Conservation (phyloP, 495 filamentous ascomycete genomes). For the Daldinia vernicosa region DNA sequence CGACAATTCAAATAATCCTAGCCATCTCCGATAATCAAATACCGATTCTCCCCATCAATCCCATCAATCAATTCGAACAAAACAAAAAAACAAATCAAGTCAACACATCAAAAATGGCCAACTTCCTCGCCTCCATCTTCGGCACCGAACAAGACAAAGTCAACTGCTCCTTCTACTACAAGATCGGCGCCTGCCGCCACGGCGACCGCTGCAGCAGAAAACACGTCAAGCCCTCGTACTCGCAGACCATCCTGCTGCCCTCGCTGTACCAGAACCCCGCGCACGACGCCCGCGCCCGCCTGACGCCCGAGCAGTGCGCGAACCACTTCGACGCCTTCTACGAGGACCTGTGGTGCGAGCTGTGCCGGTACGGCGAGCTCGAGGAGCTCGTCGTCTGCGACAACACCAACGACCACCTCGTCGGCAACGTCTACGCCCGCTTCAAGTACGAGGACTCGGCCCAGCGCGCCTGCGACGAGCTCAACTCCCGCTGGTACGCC, state of each 20-base stretch:
- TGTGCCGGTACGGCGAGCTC: constrained; percentile 92
- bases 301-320: constrained; percentile 93
- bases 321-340: constrained; percentile 99
- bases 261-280: constrained; percentile 99
- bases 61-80: no score
- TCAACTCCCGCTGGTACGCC: constrained; percentile 97
- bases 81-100: background rate
- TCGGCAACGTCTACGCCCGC: constrained; percentile 98
- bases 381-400: constrained; percentile 92
- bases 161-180: constrained; percentile 71
- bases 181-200: constrained; percentile 98
- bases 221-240: constrained; percentile 98
- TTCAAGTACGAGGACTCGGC: constrained; percentile 99
- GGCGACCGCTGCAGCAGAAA: constrained; percentile 97
- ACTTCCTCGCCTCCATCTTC: constrained; percentile 99
- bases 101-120: constrained; percentile 66
- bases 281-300: constrained; percentile 95
- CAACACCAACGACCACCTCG: constrained; percentile 98
- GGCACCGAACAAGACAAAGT: constrained; percentile 99
- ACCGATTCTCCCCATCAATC: no score
- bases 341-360: constrained; percentile 99
- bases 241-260: constrained; percentile 94
- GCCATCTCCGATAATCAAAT: no score
- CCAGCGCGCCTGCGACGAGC: constrained; percentile 88
- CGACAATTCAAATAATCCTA: background rate